Evolutionary conservation across 345 rosid genomes (phyloP).

Genomic region (Nephelium lappaceum): DNA sequence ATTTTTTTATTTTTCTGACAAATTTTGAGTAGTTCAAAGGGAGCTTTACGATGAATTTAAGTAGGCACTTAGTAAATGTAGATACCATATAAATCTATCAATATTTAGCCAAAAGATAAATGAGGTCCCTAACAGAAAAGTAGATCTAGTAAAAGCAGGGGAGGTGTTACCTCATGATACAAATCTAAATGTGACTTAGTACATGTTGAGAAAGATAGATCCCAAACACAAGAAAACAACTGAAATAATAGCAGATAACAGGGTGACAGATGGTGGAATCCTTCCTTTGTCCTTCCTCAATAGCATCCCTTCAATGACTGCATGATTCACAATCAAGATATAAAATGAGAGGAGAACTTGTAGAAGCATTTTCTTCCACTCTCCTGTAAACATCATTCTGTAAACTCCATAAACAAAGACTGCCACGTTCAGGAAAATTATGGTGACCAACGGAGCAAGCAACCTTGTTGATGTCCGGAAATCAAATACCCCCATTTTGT

Average conservation of each 20-base stretch:
- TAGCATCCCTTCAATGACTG: slow-evolving; percentile 48
- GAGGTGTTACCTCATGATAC: no score
- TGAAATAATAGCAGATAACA: slow-evolving; percentile 20
- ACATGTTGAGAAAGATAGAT: slow-evolving; percentile 11
- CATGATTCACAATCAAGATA: slow-evolving; percentile 33
- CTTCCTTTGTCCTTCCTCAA: slow-evolving; percentile 49
- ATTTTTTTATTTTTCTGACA: no score
- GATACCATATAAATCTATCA: no score
- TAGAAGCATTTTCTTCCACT: slow-evolving; percentile 18
- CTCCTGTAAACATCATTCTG: slow-evolving; percentile 27
- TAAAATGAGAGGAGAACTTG: slow-evolving; percentile 39
- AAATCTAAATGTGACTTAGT: neutral
- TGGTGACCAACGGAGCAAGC: slow-evolving; percentile 38
- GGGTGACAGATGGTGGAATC: slow-evolving; percentile 29
- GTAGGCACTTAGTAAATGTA: no score
- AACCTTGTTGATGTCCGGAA: slow-evolving; percentile 37
- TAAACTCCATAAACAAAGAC: slow-evolving; percentile 29
- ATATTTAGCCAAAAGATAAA: no score
- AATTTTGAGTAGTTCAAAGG: no score
- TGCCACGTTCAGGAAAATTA: slow-evolving; percentile 33
- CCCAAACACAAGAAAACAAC: slow-evolving; percentile 24
- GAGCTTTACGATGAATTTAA: no score
- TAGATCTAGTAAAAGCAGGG: no score
- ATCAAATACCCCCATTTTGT: slow-evolving; percentile 41
- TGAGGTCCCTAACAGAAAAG: no score